These are phyloP conservation scores for Trametes elegans DNA, from an alignment of 768 basidiomycete species.

Conservation along the genomic window DNA sequence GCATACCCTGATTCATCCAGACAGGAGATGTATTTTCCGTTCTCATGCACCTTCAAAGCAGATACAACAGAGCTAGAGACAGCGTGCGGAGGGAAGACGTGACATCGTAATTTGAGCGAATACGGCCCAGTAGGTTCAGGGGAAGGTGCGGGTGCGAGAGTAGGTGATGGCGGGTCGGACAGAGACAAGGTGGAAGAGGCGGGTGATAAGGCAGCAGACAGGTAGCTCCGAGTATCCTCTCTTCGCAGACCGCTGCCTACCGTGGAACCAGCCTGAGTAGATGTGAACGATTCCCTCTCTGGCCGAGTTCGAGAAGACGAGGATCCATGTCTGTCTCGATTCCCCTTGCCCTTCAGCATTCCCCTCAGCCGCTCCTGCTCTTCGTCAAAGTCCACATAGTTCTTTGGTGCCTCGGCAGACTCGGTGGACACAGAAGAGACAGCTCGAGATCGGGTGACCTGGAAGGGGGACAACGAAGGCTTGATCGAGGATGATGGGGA, in stretches of 20 bases:
- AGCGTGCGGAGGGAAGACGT: constrained; percentile 46
- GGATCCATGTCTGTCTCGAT: constrained; percentile 31
- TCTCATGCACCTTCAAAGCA: constrained; percentile 46
- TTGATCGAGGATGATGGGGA: constrained; percentile 40
- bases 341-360: constrained; percentile 56
- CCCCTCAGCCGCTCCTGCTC: constrained; percentile 76
- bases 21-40: constrained; percentile 43
- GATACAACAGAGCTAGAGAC: constrained; percentile 42
- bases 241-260: neutral
- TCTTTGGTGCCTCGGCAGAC: constrained; percentile 73
- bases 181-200: constrained; percentile 21
- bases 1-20: constrained; percentile 66
- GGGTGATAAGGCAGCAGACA: constrained; percentile 18
- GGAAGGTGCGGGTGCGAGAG: constrained; percentile 1
- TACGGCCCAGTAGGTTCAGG: constrained; percentile 30
- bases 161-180: constrained; percentile 30
- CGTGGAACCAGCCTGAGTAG: neutral
- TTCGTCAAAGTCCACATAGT: constrained; percentile 79
- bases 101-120: constrained; percentile 26
- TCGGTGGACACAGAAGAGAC: constrained; percentile 73
- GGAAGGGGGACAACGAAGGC: constrained; percentile 42
- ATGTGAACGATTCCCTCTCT: neutral
- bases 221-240: constrained; percentile 10
- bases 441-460: constrained; percentile 55
- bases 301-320: constrained; percentile 4